These are phyloP conservation scores for Punctularia strigosozonata DNA, from an alignment of 768 basidiomycete genomes.

Conservation along the genomic window DNA sequence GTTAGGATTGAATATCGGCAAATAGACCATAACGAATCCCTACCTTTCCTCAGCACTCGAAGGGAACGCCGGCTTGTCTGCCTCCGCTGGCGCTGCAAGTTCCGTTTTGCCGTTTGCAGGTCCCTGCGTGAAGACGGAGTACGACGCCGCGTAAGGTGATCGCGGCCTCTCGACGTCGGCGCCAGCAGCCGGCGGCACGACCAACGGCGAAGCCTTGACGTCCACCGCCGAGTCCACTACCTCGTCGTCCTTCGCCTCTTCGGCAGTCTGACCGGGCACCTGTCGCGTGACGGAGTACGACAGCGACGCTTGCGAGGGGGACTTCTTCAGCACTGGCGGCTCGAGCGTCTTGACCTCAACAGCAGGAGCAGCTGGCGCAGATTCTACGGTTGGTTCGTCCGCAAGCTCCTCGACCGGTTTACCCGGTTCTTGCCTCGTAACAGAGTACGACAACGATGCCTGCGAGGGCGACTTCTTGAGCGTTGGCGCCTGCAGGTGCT, in stretches of 20 bases:
- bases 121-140: slow-evolving; percentile 24
- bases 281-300: slow-evolving; percentile 26
- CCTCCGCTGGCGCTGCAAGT: slow-evolving; percentile 4
- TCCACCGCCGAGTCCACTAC: too few relatives aligned
- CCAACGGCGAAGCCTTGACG: too few relatives aligned
- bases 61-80: not conserved
- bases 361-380: too few relatives aligned
- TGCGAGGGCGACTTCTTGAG: too few relatives aligned
- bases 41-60: not conserved
- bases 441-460: slow-evolving; percentile 27
- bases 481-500: too few relatives aligned
- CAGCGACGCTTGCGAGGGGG: too few relatives aligned
- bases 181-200: too few relatives aligned
- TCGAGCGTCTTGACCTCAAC: too few relatives aligned
- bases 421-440: slow-evolving; percentile 20
- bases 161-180: too few relatives aligned
- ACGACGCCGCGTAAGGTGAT: slow-evolving; percentile 27
- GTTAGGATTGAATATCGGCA: slow-evolving; percentile 4
- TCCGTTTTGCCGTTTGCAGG: slow-evolving; percentile 7
- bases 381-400: not conserved
- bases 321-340: too few relatives aligned
- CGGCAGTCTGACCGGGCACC: slow-evolving; percentile 14
- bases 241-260: too few relatives aligned
- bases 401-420: slow-evolving; percentile 8
- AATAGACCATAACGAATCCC: not conserved